Evolutionary conservation across 2,329 filamentous ascomycete species (phyloP), one percentile per base, ranked within the genome.

Genomic region (Colletotrichum agaves): DNA sequence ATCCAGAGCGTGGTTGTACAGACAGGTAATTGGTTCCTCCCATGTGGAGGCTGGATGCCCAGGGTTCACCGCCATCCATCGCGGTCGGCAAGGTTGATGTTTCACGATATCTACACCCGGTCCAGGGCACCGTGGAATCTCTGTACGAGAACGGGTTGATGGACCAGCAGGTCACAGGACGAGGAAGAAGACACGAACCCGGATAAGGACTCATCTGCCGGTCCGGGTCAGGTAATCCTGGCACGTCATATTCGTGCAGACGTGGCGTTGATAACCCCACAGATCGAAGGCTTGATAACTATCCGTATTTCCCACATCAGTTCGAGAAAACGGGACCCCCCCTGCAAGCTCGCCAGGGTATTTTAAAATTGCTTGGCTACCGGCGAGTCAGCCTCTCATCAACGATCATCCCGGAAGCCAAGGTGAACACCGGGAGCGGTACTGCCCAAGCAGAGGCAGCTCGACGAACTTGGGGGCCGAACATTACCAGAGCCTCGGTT

Each of bases 351-450:
- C 31, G 19, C 13, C 17, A 67, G 53, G 62, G 49, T 62, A n/a
- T 56, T 15, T 56, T 66, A 62, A 17, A 27, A 67, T 63, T 59
- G 31, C 44, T 41, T 35, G n/a, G 33, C 21, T n/a, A 10, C n/a
- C 31, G 39, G 39, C 60, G 64, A 67, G 64, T 67, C 64, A 63
- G 53, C 23, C 10, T 15, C 27, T 19, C 52, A n/a, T 52, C 60
- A 52, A 64, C 64, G 64, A 59, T 67, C 59, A 67, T 60, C 60
- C 52, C 64, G 11, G 60, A 63, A 67, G 60, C 52, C 52, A 58
- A 64, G 44, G 37, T 53, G 27, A 47, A 5, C 44, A 53, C 21
- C 59, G 60, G 60, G 23, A 60, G 33, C 31, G 7, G 19, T 35
- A 49, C 10, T 39, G 37, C 60, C 60, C 44, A 41, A 41, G 37